These are phyloP conservation scores for Cladosporium velox DNA, from an alignment of 2,329 filamentous ascomycete species.

Conservation along the genomic window DNA sequence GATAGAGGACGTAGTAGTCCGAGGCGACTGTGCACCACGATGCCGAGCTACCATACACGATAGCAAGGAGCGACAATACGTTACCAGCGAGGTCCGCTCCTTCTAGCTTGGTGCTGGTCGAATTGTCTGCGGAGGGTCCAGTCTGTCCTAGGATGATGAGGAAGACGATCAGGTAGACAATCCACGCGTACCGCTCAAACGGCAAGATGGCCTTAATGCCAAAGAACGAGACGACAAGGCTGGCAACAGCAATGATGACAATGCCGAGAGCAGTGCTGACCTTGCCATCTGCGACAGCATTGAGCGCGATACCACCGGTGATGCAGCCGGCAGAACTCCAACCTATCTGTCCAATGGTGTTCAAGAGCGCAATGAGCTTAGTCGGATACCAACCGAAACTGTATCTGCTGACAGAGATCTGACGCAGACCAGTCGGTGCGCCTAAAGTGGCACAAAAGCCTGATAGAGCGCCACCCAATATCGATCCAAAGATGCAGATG, in stretches of 20 bases:
- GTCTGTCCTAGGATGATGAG: conserved; percentile 52
- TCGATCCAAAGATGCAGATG: conserved; percentile 36
- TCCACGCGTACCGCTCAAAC: conserved; percentile 54
- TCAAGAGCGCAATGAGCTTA: conserved; percentile 51
- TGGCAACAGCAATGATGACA: conserved; percentile 45
- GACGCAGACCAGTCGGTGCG: conserved; percentile 42
- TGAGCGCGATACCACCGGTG: conserved; percentile 45
- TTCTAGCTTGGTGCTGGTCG: conserved; percentile 31
- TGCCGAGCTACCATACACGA: conserved; percentile 44
- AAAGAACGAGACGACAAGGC: conserved; percentile 42
- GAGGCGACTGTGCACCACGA: conserved; percentile 46
- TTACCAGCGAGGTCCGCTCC: conserved; percentile 33
- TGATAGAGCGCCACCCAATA: conserved; percentile 36
- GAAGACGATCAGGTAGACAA: conserved; percentile 50
- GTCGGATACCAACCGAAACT: conserved; percentile 56
- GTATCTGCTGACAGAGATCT: conserved; percentile 49
- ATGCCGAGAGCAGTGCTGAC: conserved; percentile 49
- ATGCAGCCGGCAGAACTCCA: conserved; percentile 47
- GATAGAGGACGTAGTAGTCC: conserved; percentile 49
- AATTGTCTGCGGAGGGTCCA: conserved; percentile 31
- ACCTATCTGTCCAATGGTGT: conserved; percentile 50
- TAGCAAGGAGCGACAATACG: conserved; percentile 36
- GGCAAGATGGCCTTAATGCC: conserved; percentile 49
- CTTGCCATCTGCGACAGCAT: conserved; percentile 45
- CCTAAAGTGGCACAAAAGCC: conserved; percentile 40